A percentile compares a stretch with the other conserved stretches of the same genome.
Evolutionary conservation across 2,329 filamentous ascomycete species (phyloP).

Genomic region (Botrytis squamosa): DNA sequence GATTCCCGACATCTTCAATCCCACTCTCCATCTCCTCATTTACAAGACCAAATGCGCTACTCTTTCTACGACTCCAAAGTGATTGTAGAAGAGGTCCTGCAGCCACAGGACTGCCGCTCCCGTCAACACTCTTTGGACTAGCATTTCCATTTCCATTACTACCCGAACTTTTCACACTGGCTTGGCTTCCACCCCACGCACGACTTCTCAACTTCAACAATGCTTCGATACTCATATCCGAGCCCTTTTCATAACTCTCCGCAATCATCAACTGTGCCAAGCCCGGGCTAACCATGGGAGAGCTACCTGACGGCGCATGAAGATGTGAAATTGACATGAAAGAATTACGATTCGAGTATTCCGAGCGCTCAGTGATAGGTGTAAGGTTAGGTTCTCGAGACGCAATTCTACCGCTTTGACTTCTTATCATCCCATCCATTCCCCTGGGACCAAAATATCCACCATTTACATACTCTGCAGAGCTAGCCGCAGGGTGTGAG

Average conservation of each 20-base stretch:
- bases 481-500: constrained; percentile 54
- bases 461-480: constrained; percentile 64
- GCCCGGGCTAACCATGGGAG: constrained; percentile 63
- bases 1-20: constrained; percentile 21
- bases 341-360: constrained; percentile 93
- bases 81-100: constrained; percentile 7
- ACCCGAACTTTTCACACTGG: constrained; percentile 58
- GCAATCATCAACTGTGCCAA: constrained; percentile 69
- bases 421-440: constrained; percentile 57
- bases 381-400: constrained; percentile 89
- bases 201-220: constrained; percentile 68
- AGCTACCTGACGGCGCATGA: constrained; percentile 32
- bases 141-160: constrained; percentile 43
- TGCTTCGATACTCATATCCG: constrained; percentile 69
- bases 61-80: constrained; percentile 15
- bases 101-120: constrained; percentile 33
- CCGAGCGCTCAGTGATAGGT: constrained; percentile 91
- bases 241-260: constrained; percentile 50
- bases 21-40: constrained; percentile 21
- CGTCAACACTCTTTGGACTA: constrained; percentile 37
- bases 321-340: constrained; percentile 56
- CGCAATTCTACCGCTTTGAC: constrained; percentile 69
- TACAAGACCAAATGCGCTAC: constrained; percentile 18
- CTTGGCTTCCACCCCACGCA: constrained; percentile 80
- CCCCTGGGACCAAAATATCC: constrained; percentile 85